These are phyloP conservation scores for Skeletonema costatum DNA, from an alignment of 108 stramenopile genomes.

Conservation along the genomic window DNA sequence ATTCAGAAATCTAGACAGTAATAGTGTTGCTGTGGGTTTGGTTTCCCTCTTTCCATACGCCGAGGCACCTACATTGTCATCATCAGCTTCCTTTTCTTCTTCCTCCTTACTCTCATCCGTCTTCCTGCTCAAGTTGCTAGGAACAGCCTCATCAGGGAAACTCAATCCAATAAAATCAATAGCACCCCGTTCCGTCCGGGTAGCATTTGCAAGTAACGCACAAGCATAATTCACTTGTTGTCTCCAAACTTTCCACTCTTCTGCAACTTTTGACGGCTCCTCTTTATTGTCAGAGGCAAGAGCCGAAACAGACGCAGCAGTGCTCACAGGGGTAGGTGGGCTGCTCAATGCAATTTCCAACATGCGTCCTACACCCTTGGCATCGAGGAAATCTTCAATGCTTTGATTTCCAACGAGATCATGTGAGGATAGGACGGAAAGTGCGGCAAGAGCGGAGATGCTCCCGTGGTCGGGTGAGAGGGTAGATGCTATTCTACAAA, in stretches of 20 bases:
- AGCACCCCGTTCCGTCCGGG: slow-evolving; percentile 73
- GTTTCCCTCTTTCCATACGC: slow-evolving; percentile 19
- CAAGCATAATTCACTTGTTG: slow-evolving; percentile 68
- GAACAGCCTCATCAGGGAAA: slow-evolving; percentile 76
- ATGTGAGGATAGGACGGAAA: slow-evolving; percentile 21
- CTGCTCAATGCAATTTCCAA: slow-evolving; percentile 64
- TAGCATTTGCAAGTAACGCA: slow-evolving; percentile 80
- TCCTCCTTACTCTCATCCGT: slow-evolving; percentile 34
- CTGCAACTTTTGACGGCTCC: neutral
- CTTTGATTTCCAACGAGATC: slow-evolving; percentile 52
- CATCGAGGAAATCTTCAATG: slow-evolving; percentile 57
- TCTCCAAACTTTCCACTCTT: slow-evolving; percentile 32
- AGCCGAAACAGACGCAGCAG: slow-evolving; percentile 1
- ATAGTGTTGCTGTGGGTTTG: slow-evolving; percentile 69
- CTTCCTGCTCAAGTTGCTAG: slow-evolving; percentile 3
- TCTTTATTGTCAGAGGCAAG: neutral
- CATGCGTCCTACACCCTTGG: slow-evolving; percentile 53
- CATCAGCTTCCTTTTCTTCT: slow-evolving; percentile 11
- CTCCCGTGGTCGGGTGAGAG: neutral
- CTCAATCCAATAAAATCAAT: slow-evolving; percentile 72
- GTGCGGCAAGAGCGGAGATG: slow-evolving; percentile 21
- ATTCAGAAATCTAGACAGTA: slow-evolving; percentile 66
- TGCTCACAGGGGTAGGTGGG: slow-evolving; percentile 9
- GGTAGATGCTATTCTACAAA: slow-evolving; percentile 31
- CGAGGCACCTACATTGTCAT: neutral